phyloP scores from a whole-genome alignment of 805 yeast genomes.

The Millerozyma miso region DNA sequence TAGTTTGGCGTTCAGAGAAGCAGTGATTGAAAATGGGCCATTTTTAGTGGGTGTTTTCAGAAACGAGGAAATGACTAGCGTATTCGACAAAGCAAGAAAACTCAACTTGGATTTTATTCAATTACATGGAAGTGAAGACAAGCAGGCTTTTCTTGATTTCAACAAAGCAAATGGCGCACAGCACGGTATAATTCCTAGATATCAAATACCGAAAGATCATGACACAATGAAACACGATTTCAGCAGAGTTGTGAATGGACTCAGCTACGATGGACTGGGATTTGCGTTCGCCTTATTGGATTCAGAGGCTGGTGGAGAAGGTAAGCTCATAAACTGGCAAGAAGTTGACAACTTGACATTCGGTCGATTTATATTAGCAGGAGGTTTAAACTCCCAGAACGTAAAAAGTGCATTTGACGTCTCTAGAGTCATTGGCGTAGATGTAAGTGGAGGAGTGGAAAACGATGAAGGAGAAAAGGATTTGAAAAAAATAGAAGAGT shows the following conservation, averaged over 20 bases:
- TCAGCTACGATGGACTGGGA: conserved; percentile 13
- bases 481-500: conserved; percentile 51
- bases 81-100: conserved; percentile 39
- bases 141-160: conserved; percentile 51
- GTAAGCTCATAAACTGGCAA: conserved; percentile 73
- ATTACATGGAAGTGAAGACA: conserved; percentile 65
- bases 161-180: conserved; percentile 14
- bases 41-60: conserved; percentile 85
- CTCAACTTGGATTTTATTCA: conserved; percentile 74
- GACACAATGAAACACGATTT: conserved; percentile 8
- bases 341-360: conserved; percentile 34
- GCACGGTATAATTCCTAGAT: conserved; percentile 71
- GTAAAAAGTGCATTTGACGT: conserved; percentile 50
- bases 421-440: conserved; percentile 77
- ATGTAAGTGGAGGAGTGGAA: conserved; percentile 95
- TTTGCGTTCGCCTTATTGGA: conserved; percentile 68
- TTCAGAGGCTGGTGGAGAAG: conserved; percentile 91
- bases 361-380: conserved; percentile 67
- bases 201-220: conserved; percentile 54
- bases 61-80: conserved; percentile 69
- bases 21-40: conserved; percentile 49
- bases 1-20: conserved; percentile 19
- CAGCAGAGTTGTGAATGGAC: conserved; percentile 7
- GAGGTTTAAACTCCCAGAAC: conserved; percentile 80
- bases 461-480: conserved; percentile 68